Percentiles rank a stretch among this genome's conserved stretches.
Conservation (phyloP, 1,284 basidiomycete species). For the Ustilago loliicola region DNA sequence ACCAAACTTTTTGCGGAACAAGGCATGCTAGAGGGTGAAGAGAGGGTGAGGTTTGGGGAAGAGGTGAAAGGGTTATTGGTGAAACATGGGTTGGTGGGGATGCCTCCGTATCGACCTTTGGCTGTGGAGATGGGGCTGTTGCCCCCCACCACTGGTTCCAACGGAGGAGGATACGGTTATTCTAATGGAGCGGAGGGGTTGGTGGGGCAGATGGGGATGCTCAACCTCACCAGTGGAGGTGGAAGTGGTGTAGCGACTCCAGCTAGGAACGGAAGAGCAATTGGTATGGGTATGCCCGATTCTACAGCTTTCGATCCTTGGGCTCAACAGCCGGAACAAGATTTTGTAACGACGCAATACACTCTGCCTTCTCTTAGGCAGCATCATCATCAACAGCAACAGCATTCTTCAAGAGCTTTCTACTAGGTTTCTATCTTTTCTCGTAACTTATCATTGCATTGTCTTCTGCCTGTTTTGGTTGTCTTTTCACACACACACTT, state of each 20-base stretch:
- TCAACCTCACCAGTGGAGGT: background rate
- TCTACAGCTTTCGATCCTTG: background rate
- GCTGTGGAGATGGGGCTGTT: constrained; percentile 90
- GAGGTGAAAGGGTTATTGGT: constrained; percentile 59
- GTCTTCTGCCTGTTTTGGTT: too few relatives aligned
- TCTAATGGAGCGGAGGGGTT: background rate
- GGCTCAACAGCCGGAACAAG: background rate
- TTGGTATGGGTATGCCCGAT: background rate
- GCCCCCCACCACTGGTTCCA: background rate
- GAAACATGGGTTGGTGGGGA: constrained; percentile 57
- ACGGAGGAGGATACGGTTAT: background rate
- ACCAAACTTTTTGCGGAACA: constrained; percentile 84
- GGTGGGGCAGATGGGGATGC: constrained; percentile 21
- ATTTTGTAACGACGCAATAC: background rate
- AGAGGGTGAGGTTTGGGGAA: constrained; percentile 81
- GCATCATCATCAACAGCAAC: background rate
- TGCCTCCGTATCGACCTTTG: constrained; percentile 82
- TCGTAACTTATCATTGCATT: too few relatives aligned
- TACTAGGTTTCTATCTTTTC: background rate
- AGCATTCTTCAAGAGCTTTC: background rate
- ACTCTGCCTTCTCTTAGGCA: background rate
- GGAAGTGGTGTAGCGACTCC: background rate
- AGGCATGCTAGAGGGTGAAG: constrained; percentile 75
- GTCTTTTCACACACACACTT: too few relatives aligned
- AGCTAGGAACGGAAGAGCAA: background rate